phyloP scores from a whole-genome alignment of 2,329 filamentous ascomycete genomes.

The Penicillium sp. region DNA sequence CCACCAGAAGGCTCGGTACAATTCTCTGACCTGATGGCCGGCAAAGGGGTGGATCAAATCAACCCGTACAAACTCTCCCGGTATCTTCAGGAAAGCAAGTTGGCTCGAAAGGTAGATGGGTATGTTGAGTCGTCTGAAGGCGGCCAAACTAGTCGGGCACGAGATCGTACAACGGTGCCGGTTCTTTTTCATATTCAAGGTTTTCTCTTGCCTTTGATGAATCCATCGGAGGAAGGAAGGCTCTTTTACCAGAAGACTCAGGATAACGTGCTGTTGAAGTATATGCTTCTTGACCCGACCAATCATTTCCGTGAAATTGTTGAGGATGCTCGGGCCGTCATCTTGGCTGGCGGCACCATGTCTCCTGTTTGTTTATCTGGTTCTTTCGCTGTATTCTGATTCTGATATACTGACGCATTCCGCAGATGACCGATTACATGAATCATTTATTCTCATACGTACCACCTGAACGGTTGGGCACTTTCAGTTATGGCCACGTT shows the following conservation, averaged over 20 bases:
- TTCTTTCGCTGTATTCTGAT: conserved; percentile 8
- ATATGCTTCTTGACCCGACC: conserved; percentile 87
- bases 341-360: conserved; percentile 96
- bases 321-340: conserved; percentile 79
- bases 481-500: conserved; percentile 91
- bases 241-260: conserved; percentile 60
- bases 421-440: conserved; percentile 79
- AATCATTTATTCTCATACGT: conserved; percentile 84
- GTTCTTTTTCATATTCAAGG: conserved; percentile 66
- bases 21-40: conserved; percentile 72
- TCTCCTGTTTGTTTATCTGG: conserved; percentile 71
- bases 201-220: conserved; percentile 81
- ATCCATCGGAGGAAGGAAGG: conserved; percentile 71
- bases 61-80: conserved; percentile 86
- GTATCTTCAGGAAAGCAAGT: conserved; percentile 88
- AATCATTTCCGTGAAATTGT: conserved; percentile 90
- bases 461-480: conserved; percentile 66
- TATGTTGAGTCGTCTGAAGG: conserved; percentile 71
- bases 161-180: conserved; percentile 48
- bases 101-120: conserved; percentile 92
- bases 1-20: conserved; percentile 69
- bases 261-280: conserved; percentile 68
- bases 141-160: conserved; percentile 41
- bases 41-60: conserved; percentile 91
- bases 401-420: conserved; percentile 11